Percentiles rank a stretch among this genome's conserved stretches.
Conservation (phyloP, 2,329 filamentous ascomycete species). For the Diplodia seriata region DNA sequence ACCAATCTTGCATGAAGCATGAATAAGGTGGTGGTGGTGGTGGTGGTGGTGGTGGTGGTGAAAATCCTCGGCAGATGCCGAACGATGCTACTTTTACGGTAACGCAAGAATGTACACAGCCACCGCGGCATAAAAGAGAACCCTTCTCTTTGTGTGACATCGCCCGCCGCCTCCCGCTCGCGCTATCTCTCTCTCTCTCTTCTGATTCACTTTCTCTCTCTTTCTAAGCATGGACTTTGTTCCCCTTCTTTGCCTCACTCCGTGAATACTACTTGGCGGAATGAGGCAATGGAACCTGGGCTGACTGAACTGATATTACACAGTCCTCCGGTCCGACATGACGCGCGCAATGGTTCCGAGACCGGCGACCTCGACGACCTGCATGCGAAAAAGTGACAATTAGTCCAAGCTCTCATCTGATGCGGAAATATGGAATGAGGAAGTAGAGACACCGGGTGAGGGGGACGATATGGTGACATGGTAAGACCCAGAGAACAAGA, state of each 20-base stretch:
- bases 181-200: not conserved
- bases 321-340: conserved; percentile 95
- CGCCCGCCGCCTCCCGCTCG: too few species aligned
- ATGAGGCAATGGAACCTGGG: not conserved
- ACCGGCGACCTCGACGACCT: conserved; percentile 89
- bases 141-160: not conserved
- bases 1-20: not conserved
- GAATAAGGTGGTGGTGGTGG: not conserved
- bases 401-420: not conserved
- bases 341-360: conserved; percentile 87
- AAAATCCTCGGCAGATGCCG: not conserved
- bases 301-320: conserved; percentile 55
- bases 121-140: not conserved
- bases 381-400: conserved; percentile 32
- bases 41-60: too few species aligned
- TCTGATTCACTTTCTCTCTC: not conserved
- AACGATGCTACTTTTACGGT: conserved; percentile 1
- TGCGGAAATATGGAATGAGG: conserved; percentile 29
- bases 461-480: conserved; percentile 5
- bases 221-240: not conserved
- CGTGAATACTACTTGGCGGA: not conserved
- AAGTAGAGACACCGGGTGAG: conserved; percentile 12
- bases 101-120: conserved; percentile 3
- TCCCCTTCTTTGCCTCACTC: too few species aligned
- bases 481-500: too few species aligned